Base-by-base conservation (phyloP, 2,329 filamentous ascomycete species). In the Macroventuria anomochaeta region DNA sequence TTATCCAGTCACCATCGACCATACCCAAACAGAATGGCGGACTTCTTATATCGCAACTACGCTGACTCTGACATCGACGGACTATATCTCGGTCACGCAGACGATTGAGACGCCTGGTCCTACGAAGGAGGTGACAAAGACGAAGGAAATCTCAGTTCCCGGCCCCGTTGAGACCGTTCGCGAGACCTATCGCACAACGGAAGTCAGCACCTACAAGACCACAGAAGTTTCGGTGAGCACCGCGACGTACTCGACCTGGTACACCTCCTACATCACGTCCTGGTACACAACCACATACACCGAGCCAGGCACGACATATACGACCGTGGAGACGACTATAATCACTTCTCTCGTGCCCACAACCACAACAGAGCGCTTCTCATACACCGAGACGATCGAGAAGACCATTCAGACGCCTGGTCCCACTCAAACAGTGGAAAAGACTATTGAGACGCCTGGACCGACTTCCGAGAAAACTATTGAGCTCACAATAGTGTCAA, bases 81-180 rank as follows among this genome's bases (percentile, higher is more conserved):
- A 47, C n/a, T 53, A 46, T 18, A 29, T 62, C 6, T 33, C 52
- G 12, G 39, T 58, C 11, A 59, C 59, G 2, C 31, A 51, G 13
- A 57, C 57, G 15, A 33, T 39, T 32, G 34, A 17, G 29, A 36
- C 28, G 28, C 21, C 41, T 12, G 36, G 18, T 3, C 47, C 39
- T 25, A 26, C 53, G 2, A 55, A 53, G 6, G 39, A 61, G 7
- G 48, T 62, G 3, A 58, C 58, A 12, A 58, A 55, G 7, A 59
- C 59, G 7, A 57, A 55, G 2, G 53, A 48, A 29, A 51, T 59
- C 1, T 53, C 62, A 3, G 36, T 66, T 18, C 59, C 59, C 12
- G 63, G 64, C 11, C 63, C 63, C 13, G 60, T 53, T 10, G 34
- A 37, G 34, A 37, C 34, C 4, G 4, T 12, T n/a, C 12, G 18